These are phyloP conservation scores for Phaseolus coccineus DNA, from an alignment of 331 rosid species.

Conservation along the genomic window DNA sequence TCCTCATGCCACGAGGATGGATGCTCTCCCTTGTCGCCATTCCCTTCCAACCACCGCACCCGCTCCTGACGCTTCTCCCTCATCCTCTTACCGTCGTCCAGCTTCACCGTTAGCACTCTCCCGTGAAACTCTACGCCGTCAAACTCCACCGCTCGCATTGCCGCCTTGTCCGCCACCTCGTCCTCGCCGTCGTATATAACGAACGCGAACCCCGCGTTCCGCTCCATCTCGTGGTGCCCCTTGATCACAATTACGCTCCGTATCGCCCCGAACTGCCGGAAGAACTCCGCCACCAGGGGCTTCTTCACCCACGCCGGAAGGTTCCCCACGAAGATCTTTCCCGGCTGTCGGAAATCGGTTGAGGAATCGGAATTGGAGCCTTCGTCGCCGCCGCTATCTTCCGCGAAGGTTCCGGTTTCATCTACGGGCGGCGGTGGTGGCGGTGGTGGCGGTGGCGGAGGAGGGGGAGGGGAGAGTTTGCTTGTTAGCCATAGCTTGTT, in stretches of 20 bases:
- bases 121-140: constrained; percentile 95
- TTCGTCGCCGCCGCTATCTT: constrained; percentile 24
- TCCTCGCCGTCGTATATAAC: constrained; percentile 68
- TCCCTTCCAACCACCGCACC: constrained; percentile 66
- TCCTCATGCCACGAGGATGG: constrained; percentile 90
- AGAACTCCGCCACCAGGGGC: constrained; percentile 69
- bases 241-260: constrained; percentile 75
- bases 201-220: constrained; percentile 86
- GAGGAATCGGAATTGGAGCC: constrained; percentile 2
- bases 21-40: constrained; percentile 50
- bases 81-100: constrained; percentile 81
- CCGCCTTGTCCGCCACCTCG: constrained; percentile 61
- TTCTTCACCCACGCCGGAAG: constrained; percentile 87
- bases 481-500: constrained; percentile 89
- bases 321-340: constrained; percentile 88
- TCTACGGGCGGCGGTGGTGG: background rate
- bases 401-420: background rate
- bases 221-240: constrained; percentile 61
- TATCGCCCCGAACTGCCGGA: constrained; percentile 87
- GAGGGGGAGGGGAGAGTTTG: constrained; percentile 73
- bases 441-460: background rate
- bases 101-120: constrained; percentile 77
- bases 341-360: constrained; percentile 69
- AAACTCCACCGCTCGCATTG: constrained; percentile 86
- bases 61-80: constrained; percentile 68